Conservation (phyloP, 2,329 filamentous ascomycete species). For the Karstenula rhodostoma region DNA sequence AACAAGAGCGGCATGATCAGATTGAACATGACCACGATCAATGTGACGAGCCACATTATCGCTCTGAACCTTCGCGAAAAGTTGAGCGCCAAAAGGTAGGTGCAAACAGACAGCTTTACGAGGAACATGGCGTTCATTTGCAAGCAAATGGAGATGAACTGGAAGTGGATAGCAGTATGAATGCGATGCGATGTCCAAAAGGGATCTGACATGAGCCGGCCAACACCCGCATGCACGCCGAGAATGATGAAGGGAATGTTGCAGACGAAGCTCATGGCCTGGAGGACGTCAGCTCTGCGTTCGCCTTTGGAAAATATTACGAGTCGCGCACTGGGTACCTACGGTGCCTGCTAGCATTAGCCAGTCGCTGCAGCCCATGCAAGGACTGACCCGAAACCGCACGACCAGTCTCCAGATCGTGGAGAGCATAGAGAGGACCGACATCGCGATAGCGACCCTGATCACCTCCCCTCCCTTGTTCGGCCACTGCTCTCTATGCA, state of each 20-base stretch:
- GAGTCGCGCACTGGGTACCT: conserved; percentile 7
- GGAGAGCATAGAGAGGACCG: conserved; percentile 2
- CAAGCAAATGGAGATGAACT: conserved; percentile 18
- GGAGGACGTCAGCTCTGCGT: not conserved
- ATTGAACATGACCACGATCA: conserved; percentile 19
- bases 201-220: conserved; percentile 22
- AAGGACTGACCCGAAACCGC: conserved; percentile 12
- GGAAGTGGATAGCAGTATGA: conserved; percentile 12
- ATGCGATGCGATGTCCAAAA: conserved; percentile 15
- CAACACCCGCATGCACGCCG: conserved; percentile 14
- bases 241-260: conserved; percentile 14
- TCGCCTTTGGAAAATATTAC: not conserved
- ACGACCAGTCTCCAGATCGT: conserved; percentile 16
- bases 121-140: conserved; percentile 27
- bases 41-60: conserved; percentile 20
- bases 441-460: conserved; percentile 17
- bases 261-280: conserved; percentile 10
- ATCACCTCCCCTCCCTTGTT: conserved; percentile 18
- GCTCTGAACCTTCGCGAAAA: conserved; percentile 21
- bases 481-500: conserved; percentile 8
- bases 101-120: conserved; percentile 25
- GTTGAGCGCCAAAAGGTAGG: conserved; percentile 24
- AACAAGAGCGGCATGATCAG: conserved; percentile 15
- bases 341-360: conserved; percentile 22
- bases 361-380: conserved; percentile 15